phyloP scores from a whole-genome alignment of 176 grass and related monocot species.

The Hyparrhenia diplandra region DNA sequence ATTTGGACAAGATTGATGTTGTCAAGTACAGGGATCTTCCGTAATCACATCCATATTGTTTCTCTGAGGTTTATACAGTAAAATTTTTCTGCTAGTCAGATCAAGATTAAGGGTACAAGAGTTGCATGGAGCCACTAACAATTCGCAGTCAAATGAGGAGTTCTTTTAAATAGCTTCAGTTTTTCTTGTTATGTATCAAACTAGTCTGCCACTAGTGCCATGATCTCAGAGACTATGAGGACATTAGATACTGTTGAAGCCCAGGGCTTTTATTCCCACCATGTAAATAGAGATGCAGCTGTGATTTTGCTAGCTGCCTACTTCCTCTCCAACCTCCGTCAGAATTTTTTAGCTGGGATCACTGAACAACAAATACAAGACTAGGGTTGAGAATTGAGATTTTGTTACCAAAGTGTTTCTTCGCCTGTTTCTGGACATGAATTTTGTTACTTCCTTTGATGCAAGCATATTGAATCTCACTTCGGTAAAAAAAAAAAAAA shows the following conservation, averaged over 20 bases:
- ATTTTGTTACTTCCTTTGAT: too few relatives aligned
- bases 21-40: constrained; percentile 69
- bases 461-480: too few relatives aligned
- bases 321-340: neutral
- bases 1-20: constrained; percentile 74
- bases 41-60: constrained; percentile 25
- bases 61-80: neutral
- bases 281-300: constrained; percentile 9
- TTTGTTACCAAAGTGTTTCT: too few relatives aligned
- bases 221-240: neutral
- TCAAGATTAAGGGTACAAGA: constrained; percentile 7
- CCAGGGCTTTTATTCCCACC: neutral
- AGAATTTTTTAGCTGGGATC: neutral
- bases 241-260: neutral
- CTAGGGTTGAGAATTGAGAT: neutral
- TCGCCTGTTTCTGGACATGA: too few relatives aligned
- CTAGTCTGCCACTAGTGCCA: neutral
- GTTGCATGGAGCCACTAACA: constrained; percentile 7
- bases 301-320: neutral
- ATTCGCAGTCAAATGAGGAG: neutral
- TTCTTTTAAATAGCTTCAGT: neutral
- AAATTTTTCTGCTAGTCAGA: constrained; percentile 7
- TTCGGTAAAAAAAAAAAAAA: too few relatives aligned
- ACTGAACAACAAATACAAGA: neutral
- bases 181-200: neutral